Base-by-base conservation (phyloP, 2,329 filamentous ascomycete genomes). In the Trichoderma atrobrunneum region DNA sequence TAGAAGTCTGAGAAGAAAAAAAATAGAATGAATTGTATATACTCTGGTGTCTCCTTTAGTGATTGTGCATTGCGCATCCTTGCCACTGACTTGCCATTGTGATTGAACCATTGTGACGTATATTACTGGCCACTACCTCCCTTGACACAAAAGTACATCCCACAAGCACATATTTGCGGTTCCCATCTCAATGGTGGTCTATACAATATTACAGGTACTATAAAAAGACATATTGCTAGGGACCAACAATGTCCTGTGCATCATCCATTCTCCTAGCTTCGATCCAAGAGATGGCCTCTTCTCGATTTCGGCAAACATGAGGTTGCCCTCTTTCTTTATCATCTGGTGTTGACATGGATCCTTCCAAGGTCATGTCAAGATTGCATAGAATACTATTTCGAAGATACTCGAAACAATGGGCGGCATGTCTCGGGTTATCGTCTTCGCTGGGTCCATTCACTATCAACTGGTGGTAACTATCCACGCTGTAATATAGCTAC, bases 351-450 rank as follows among this genome's bases (percentile, higher is more conserved):
- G 61, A 64, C 61, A 64, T 64, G n/a, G 61, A 64, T 48, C 61
- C 61, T 32, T 64, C 61, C 12, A 64, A 8, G 8, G 61, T 64
- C 61, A 64, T 64, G 3, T 64, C 61, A 5, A 64, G 36, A 30
- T 64, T 64, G 61, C 61, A 64, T n/a, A 64, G 61, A 48, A 64
- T 64, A 26, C 61, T 64, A 11, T 64, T 64, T 30, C 61, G 61
- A n/a, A 64, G 61, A 51, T 64, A 64, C 36, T 64, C 61, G 10
- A 64, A 64, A 51, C 61, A 64, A 51, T 64, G 61, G 36, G 61
- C 61, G 5, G 61, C 61, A 64, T 64, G 61, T 34, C 10, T 64
- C 12, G 61, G 61, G 36, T 64, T 64, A n/a, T 64, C 61, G 5
- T 64, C 36, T 11, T 64, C 39, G 14, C 36, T 51, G 1, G 61